Percentiles rank a stretch among this genome's conserved stretches.
phyloP scores from a whole-genome alignment of 371 early-diverging fungal species.

The Mucor mucedo region DNA sequence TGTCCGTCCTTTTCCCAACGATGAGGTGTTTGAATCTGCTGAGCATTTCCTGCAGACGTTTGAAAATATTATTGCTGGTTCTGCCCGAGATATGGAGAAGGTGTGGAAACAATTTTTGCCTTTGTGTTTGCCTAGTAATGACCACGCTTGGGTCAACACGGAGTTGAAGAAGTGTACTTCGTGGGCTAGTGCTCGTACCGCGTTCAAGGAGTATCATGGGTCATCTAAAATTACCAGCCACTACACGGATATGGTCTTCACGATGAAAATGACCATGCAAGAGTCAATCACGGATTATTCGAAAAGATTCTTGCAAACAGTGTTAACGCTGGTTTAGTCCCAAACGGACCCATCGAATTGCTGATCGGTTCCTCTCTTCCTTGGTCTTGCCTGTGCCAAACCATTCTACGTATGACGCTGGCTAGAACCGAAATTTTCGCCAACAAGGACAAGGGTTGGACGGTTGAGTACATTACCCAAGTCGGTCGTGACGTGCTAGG shows the following conservation, averaged over 20 bases:
- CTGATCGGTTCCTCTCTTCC: conserved; percentile 3
- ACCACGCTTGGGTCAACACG: conserved; percentile 1
- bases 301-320: neutral
- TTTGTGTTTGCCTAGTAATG: neutral
- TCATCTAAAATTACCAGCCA: neutral
- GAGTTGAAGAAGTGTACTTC: neutral
- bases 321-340: neutral
- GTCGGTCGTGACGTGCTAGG: conserved; percentile 7
- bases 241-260: neutral
- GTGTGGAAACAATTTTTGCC: neutral
- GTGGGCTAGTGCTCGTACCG: neutral
- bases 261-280: neutral
- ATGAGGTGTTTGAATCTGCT: conserved; percentile 6
- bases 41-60: neutral
- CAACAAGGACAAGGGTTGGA: neutral
- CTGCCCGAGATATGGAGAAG: neutral
- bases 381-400: conserved; percentile 6
- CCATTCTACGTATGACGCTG: neutral
- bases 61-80: neutral
- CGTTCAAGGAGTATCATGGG: neutral
- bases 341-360: neutral
- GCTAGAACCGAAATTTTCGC: too few relatives aligned
- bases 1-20: neutral
- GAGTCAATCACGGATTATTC: conserved; percentile 4
- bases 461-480: neutral